These are phyloP conservation scores for Talaromyces ruber DNA, from an alignment of 495 filamentous ascomycete genomes.

Conservation along the genomic window DNA sequence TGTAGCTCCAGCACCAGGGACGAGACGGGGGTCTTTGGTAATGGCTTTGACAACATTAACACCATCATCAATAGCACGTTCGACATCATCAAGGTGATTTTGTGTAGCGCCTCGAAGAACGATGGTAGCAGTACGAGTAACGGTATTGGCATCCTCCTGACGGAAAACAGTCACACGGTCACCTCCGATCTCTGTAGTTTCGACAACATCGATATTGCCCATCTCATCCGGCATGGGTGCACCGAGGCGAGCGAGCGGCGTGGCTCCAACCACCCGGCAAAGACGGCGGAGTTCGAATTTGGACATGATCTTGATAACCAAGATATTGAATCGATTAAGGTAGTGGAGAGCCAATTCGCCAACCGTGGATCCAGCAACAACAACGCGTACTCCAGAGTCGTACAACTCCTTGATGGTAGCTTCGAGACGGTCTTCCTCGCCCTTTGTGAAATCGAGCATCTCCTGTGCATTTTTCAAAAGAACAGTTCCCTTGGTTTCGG, in stretches of 20 bases:
- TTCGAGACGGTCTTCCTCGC: constrained; percentile 90
- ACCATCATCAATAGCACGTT: constrained; percentile 95
- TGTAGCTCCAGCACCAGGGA: constrained; percentile 91
- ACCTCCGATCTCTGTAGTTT: constrained; percentile 96
- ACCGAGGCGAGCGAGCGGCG: constrained; percentile 86
- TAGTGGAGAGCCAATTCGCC: constrained; percentile 97
- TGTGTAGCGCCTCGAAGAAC: constrained; percentile 94
- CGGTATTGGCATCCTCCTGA: constrained; percentile 86
- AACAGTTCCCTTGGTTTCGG: constrained; percentile 99
- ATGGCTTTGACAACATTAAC: constrained; percentile 99
- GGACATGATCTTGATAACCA: constrained; percentile 94
- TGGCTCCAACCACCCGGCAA: constrained; percentile 94
- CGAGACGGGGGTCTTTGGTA: constrained; percentile 82
- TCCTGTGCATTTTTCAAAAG: constrained; percentile 94
- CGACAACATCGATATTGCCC: constrained; percentile 89
- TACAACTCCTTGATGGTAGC: constrained; percentile 86
- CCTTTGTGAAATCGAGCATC: constrained; percentile 97
- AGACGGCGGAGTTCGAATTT: constrained; percentile 94
- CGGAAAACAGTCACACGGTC: constrained; percentile 98
- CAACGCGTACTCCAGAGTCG: constrained; percentile 85
- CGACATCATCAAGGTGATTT: constrained; percentile 95
- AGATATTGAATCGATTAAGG: constrained; percentile 91
- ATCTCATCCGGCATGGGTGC: constrained; percentile 99
- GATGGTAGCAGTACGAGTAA: constrained; percentile 86
- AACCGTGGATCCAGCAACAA: constrained; percentile 83